Conservation (phyloP, 257 asterid species). For the Craterostigma plantagineum region DNA sequence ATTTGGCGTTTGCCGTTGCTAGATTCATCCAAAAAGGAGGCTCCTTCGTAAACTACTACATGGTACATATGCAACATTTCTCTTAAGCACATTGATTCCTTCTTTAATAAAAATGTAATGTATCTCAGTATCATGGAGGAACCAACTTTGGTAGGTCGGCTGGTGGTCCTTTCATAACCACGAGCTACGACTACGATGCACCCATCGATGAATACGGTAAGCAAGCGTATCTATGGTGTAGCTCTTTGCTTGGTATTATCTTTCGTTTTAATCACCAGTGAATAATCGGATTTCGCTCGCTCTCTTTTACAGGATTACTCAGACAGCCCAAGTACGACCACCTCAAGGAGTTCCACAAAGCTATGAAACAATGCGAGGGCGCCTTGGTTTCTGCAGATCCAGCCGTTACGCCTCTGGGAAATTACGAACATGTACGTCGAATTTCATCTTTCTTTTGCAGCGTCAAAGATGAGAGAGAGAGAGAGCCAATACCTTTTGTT, state of each 20-base stretch:
- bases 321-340: slow-evolving; percentile 88
- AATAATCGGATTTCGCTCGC: no score
- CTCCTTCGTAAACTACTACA: slow-evolving; percentile 81
- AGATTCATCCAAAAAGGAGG: slow-evolving; percentile 93
- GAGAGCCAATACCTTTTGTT: no score
- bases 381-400: slow-evolving; percentile 65
- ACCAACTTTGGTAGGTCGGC: slow-evolving; percentile 92
- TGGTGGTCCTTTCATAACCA: slow-evolving; percentile 89
- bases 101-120: no score
- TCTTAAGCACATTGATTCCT: no score
- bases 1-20: slow-evolving; percentile 83
- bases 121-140: slow-evolving; percentile 96
- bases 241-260: no score
- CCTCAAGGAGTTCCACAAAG: slow-evolving; percentile 66
- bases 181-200: slow-evolving; percentile 97
- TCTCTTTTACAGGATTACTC: slow-evolving; percentile 69
- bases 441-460: no score
- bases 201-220: slow-evolving; percentile 94
- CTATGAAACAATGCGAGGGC: slow-evolving; percentile 50
- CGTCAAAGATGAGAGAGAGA: no score
- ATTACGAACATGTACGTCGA: slow-evolving; percentile 50
- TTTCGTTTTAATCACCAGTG: no score
- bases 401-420: slow-evolving; percentile 35
- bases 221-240: no score
- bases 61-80: no score